Conservation (phyloP, 202 grass and related monocot species). For the Zoysia matrella region DNA sequence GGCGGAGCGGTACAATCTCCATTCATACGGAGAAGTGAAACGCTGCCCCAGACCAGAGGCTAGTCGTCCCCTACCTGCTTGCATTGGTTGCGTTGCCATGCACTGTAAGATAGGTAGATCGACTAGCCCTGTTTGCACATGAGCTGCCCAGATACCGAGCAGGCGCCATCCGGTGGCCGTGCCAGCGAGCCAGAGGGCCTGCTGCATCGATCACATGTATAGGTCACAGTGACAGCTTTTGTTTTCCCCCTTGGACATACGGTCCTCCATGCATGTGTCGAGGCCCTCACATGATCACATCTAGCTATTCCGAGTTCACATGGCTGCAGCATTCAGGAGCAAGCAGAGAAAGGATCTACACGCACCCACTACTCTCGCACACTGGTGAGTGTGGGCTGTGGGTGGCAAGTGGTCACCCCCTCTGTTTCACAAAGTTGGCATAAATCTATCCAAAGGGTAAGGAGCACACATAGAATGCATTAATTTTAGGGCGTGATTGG, state of each 20-base stretch:
- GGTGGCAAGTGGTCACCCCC: constrained; percentile 29
- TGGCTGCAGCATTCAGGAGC: constrained; percentile 44
- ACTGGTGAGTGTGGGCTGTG: not conserved
- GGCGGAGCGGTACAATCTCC: not conserved
- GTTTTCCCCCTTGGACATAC: constrained; percentile 28
- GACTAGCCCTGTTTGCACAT: constrained; percentile 33
- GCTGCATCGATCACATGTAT: not conserved
- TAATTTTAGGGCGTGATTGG: not conserved
- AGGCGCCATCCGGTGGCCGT: constrained; percentile 40
- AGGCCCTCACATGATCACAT: constrained; percentile 30
- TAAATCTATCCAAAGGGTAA: constrained; percentile 49
- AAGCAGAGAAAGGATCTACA: not conserved
- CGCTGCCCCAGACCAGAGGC: not conserved
- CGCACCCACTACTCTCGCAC: not conserved
- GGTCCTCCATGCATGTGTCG: constrained; percentile 11
- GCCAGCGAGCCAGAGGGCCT: constrained; percentile 34
- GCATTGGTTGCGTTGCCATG: not conserved
- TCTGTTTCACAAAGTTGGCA: constrained; percentile 53
- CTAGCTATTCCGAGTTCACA: constrained; percentile 36
- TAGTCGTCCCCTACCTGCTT: not conserved
- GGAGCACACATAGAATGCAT: constrained; percentile 48
- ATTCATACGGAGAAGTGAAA: not conserved
- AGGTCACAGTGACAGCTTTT: constrained; percentile 44
- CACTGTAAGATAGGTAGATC: constrained; percentile 10
- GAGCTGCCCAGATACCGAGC: constrained; percentile 47